Evolutionary conservation across 2,329 filamentous ascomycete genomes (phyloP).

Genomic region (Aureobasidium sp.): DNA sequence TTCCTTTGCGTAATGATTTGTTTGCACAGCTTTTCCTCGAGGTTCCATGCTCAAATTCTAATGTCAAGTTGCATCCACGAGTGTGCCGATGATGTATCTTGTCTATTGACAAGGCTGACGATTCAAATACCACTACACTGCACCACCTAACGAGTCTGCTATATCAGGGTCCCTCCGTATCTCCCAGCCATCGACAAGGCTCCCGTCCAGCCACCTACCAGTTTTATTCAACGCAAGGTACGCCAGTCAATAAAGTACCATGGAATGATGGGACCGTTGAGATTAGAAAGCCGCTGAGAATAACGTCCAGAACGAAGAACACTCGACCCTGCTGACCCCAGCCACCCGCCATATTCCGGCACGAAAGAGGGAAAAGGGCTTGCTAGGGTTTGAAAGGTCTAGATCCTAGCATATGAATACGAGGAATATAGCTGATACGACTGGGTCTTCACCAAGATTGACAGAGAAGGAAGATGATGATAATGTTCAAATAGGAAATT

Average conservation of each 20-base stretch:
- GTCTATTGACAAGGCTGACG: too few species aligned
- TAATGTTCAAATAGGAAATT: not conserved
- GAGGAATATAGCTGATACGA: not conserved
- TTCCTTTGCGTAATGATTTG: too few species aligned
- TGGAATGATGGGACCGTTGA: not conserved
- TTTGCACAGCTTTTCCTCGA: too few species aligned
- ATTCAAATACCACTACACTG: too few species aligned
- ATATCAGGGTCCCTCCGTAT: too few species aligned
- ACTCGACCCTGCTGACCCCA: not conserved
- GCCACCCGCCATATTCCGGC: not conserved
- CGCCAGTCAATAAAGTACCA: not conserved
- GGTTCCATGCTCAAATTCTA: too few species aligned
- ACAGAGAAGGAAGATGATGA: too few species aligned
- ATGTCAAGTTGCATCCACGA: too few species aligned
- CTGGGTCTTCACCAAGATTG: too few species aligned
- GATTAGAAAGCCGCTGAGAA: not conserved
- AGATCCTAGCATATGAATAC: not conserved
- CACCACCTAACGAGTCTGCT: too few species aligned
- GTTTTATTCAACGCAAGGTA: not conserved
- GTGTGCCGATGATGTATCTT: too few species aligned
- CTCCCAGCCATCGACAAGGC: too few species aligned
- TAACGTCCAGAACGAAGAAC: not conserved
- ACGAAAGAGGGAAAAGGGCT: not conserved
- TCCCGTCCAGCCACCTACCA: not conserved
- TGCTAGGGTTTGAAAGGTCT: not conserved